Evolutionary conservation across 192 early-diverging fungal genomes (phyloP).

Genomic region (Mortierella antarctica): DNA sequence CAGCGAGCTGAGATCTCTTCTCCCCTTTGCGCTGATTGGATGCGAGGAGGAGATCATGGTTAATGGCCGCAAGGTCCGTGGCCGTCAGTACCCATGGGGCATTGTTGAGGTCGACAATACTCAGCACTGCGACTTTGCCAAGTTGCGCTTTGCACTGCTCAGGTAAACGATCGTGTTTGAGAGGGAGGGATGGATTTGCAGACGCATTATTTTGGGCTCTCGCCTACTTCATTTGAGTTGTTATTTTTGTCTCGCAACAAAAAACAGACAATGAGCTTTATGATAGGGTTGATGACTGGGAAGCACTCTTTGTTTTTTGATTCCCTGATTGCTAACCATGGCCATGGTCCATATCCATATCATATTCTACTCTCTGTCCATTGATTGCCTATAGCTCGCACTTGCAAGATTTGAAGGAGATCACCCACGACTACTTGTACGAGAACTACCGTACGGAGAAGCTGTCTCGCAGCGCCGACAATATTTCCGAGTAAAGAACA

Average conservation of each 20-base stretch:
- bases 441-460: slow-evolving; percentile 95
- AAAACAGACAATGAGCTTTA: not conserved
- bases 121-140: slow-evolving; percentile 97
- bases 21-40: slow-evolving; percentile 97
- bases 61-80: slow-evolving; percentile 91
- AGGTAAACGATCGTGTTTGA: slow-evolving; percentile 56
- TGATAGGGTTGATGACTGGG: not conserved
- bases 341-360: not conserved
- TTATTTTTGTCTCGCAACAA: not conserved
- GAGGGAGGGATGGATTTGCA: not conserved
- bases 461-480: slow-evolving; percentile 66
- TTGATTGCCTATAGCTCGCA: slow-evolving; percentile 79
- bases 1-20: slow-evolving; percentile 87
- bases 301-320: not conserved
- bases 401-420: slow-evolving; percentile 96
- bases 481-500: slow-evolving; percentile 39
- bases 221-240: too few species aligned
- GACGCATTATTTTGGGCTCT: not conserved
- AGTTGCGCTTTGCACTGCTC: slow-evolving; percentile 90
- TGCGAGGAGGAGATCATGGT: slow-evolving; percentile 91
- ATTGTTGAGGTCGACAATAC: slow-evolving; percentile 96
- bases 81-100: slow-evolving; percentile 96
- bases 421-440: slow-evolving; percentile 95
- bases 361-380: not conserved
- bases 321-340: slow-evolving; percentile 2